Evolutionary conservation across 306 rosid species (phyloP).

Genomic region (Prinsepia uniflora): DNA sequence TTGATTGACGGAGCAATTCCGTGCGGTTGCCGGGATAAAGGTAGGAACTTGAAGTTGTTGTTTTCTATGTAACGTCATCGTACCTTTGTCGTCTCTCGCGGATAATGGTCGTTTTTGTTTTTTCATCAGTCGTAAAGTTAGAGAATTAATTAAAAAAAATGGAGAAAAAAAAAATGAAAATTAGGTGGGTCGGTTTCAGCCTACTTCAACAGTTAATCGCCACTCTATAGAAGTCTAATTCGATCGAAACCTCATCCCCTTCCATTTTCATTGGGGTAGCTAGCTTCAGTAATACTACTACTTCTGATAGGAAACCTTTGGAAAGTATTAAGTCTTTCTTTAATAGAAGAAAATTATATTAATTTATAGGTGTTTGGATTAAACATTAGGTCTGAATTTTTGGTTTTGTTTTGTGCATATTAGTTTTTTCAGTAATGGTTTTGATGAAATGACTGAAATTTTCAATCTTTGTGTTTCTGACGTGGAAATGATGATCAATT

Average conservation of each 20-base stretch:
- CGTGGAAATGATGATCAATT: background rate
- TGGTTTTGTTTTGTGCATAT: background rate
- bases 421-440: background rate
- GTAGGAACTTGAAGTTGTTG: slow-evolving; percentile 4
- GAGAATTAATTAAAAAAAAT: background rate
- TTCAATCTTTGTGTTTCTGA: background rate
- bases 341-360: background rate
- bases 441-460: background rate
- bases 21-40: background rate
- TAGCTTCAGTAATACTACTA: background rate
- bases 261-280: background rate
- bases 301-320: background rate
- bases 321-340: background rate
- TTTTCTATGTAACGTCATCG: background rate
- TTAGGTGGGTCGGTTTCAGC: background rate
- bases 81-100: background rate
- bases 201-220: background rate
- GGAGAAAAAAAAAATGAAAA: background rate
- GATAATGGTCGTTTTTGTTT: background rate
- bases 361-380: background rate
- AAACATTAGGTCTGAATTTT: background rate
- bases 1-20: no score
- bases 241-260: background rate
- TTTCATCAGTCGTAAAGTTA: no score
- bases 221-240: background rate